Evolutionary conservation across 805 yeast species (phyloP).

Genomic region (Kodamaea jinghongensis): DNA sequence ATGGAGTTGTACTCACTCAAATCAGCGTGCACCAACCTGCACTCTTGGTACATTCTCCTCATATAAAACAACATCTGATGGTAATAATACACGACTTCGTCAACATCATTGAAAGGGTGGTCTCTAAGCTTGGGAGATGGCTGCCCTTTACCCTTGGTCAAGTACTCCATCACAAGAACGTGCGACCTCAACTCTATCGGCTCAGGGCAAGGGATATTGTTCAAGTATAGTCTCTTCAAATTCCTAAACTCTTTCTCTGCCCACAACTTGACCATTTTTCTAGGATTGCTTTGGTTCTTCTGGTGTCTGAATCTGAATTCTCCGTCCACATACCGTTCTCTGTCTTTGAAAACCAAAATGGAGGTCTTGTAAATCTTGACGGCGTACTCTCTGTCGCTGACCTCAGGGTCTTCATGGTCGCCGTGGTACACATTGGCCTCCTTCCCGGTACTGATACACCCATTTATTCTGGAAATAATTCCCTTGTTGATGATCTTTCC

Average conservation of each 20-base stretch:
- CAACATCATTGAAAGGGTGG: constrained; percentile 66
- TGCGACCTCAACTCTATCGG: constrained; percentile 87
- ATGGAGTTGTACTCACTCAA: constrained; percentile 91
- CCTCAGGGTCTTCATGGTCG: constrained; percentile 55
- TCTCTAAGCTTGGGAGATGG: constrained; percentile 91
- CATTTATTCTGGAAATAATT: constrained; percentile 79
- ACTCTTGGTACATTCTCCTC: constrained; percentile 81
- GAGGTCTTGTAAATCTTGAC: constrained; percentile 95
- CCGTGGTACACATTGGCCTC: constrained; percentile 93
- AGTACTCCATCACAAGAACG: constrained; percentile 91
- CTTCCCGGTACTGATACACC: constrained; percentile 94
- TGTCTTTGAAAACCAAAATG: constrained; percentile 91
- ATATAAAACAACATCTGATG: constrained; percentile 78
- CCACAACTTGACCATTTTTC: constrained; percentile 98
- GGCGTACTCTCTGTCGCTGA: constrained; percentile 59
- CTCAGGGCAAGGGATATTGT: constrained; percentile 91
- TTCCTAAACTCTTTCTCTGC: constrained; percentile 97
- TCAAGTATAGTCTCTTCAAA: constrained; percentile 70
- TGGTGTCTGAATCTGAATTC: constrained; percentile 89
- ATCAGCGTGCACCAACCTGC: constrained; percentile 95
- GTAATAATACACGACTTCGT: constrained; percentile 66
- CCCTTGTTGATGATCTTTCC: constrained; percentile 82
- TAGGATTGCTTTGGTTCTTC: constrained; percentile 83
- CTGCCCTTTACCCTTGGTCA: constrained; percentile 75
- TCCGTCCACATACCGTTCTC: constrained; percentile 95